These are phyloP conservation scores for Plasmodium adleri DNA, from an alignment of 169 alveolate genomes.

Conservation along the genomic window DNA sequence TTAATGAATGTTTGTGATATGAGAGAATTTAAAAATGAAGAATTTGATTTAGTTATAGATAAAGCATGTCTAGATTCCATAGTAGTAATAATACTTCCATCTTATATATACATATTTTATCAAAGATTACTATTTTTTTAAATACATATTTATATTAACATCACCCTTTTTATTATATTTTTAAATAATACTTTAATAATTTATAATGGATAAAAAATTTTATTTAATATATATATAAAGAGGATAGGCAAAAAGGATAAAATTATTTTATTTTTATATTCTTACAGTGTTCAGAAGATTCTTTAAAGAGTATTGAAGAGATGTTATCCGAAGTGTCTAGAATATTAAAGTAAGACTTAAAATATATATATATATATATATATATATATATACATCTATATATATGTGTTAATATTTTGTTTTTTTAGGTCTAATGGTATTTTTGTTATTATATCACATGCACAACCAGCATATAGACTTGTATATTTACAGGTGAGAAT, in stretches of 20 bases:
- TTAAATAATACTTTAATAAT: too few relatives aligned
- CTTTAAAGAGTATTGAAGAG: conserved; percentile 54
- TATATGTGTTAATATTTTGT: too few relatives aligned
- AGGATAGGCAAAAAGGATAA: not conserved
- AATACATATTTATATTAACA: too few relatives aligned
- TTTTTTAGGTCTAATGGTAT: conserved; percentile 53
- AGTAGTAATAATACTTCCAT: conserved; percentile 38
- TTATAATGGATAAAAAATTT: too few relatives aligned
- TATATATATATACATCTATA: not conserved
- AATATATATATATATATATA: conserved; percentile 16
- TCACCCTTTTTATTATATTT: too few relatives aligned
- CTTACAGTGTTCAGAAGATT: conserved; percentile 64
- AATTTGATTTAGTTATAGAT: conserved; percentile 83
- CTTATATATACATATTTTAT: not conserved
- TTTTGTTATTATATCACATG: conserved; percentile 74
- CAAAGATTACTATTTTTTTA: too few relatives aligned
- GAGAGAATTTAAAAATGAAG: conserved; percentile 72
- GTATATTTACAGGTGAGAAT: conserved; percentile 55
- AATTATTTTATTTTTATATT: not conserved
- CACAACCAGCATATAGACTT: conserved; percentile 71
- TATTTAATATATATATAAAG: too few relatives aligned
- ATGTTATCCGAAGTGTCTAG: conserved; percentile 72
- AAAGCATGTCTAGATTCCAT: conserved; percentile 86
- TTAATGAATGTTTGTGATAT: conserved; percentile 73
- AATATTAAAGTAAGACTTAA: conserved; percentile 43